Evolutionary conservation across 306 rosid species (phyloP).

Genomic region (Quercus alba): DNA sequence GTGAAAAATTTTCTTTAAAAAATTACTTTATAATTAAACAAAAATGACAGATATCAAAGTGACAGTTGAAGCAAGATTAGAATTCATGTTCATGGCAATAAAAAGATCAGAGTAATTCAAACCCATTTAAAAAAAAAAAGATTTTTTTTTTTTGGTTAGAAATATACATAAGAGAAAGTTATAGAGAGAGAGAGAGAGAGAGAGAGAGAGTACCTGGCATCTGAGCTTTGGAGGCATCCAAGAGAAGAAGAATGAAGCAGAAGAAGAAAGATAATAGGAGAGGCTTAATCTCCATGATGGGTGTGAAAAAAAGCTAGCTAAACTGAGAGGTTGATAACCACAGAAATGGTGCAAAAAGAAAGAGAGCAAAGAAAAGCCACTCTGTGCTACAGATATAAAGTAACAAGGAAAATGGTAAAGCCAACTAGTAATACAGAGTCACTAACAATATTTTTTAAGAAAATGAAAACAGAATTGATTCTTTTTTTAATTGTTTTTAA

Average conservation of each 20-base stretch:
- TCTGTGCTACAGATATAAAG: neutral
- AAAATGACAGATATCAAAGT: neutral
- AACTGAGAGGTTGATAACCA: conserved; percentile 19
- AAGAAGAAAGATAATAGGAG: conserved; percentile 14
- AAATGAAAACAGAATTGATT: neutral
- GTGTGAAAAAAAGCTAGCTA: conserved; percentile 5
- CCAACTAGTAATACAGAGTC: neutral
- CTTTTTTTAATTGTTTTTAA: neutral
- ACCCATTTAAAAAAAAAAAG: neutral
- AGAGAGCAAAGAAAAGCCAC: conserved; percentile 12
- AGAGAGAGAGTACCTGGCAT: conserved; percentile 52
- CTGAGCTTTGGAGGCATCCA: conserved; percentile 62
- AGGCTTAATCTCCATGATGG: conserved; percentile 49
- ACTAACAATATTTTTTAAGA: too few relatives aligned
- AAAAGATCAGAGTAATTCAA: neutral
- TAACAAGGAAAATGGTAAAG: neutral
- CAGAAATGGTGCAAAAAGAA: conserved; percentile 23
- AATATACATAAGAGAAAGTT: neutral
- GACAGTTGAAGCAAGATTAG: neutral
- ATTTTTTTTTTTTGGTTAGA: neutral
- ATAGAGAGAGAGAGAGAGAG: neutral
- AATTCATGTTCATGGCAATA: neutral
- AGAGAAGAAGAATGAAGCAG: conserved; percentile 27
- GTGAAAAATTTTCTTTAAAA: too few relatives aligned
- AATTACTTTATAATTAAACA: neutral